Base-by-base conservation (phyloP, 805 yeast species). In the Sungouiella thailandica region DNA sequence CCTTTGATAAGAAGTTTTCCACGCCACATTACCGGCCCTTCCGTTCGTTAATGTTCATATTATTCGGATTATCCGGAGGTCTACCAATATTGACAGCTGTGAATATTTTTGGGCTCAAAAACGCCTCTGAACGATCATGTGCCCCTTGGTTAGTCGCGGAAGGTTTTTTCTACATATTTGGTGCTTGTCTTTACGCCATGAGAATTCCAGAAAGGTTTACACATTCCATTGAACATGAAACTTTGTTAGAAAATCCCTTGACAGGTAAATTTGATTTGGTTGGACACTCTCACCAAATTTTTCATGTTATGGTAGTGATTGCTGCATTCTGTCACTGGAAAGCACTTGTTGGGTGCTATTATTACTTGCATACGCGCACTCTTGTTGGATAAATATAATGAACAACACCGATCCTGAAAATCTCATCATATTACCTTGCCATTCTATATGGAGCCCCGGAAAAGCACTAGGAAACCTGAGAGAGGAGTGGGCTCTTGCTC, bases 231-330 rank as follows among this genome's bases (percentile, higher is more conserved):
- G 14, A 24, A 9, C 34, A 5, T 2, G 29, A 24, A 8, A 29
- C 33, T 8, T 37, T 47, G 25, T 30, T 44, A 6, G 31, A 23
- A 5, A 32, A 28, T 5, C 44, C 50, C 2, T 12, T 36, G 8
- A 36, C 47, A 1, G 68, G 67, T 2, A 44, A 25, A 14, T 83
- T 71, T 52, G 95, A 86, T 46, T 49, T 75, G 8, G 69, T 75
- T 57, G 95, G 95, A 1, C 83, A 83, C 44, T 82, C 94, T 5
- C 96, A 87, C 54, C 96, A 87, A 52, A 70, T 87, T 7, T 86
- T 87, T 52, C 95, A 86, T 54, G 57, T 82, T 7, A 56, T 83
- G 47, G 95, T 86, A 6, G 88, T 85, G 0, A 44, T 78, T 9
- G 95, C 94, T 10, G 83, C 95, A 0, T 64, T 61, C 35, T 81